Percentiles rank a stretch among this genome's conserved stretches.
Evolutionary conservation across 768 basidiomycete genomes (phyloP).

Genomic region (Lactarius tabidus): DNA sequence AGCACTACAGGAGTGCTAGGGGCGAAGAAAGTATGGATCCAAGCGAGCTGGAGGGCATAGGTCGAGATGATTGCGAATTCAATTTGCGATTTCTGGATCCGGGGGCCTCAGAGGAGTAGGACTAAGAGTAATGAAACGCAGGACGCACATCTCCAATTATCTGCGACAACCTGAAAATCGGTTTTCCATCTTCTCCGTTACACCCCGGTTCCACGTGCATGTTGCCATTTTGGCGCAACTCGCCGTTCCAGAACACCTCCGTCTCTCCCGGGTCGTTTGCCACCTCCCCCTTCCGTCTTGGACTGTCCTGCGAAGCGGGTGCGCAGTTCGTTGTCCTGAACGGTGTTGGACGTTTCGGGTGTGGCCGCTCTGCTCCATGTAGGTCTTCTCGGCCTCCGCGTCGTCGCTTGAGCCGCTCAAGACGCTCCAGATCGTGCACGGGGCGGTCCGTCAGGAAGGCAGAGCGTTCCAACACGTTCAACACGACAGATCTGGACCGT

Average conservation of each 20-base stretch:
- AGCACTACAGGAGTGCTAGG: constrained; percentile 71
- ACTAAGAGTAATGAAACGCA: constrained; percentile 2
- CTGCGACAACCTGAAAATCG: constrained; percentile 67
- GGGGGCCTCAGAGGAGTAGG: constrained; percentile 13
- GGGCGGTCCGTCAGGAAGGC: constrained; percentile 67
- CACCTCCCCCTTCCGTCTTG: not conserved
- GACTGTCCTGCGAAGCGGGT: not conserved
- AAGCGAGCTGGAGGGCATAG: constrained; percentile 62
- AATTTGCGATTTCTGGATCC: constrained; percentile 58
- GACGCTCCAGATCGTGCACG: constrained; percentile 70
- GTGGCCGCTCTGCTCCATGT: constrained; percentile 25
- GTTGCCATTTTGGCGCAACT: constrained; percentile 72
- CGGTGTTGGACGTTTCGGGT: constrained; percentile 24
- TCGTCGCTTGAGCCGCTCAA: constrained; percentile 64
- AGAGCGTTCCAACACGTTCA: not conserved
- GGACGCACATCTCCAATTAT: constrained; percentile 65
- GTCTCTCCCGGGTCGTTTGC: not conserved
- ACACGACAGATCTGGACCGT: too few species aligned
- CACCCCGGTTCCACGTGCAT: constrained; percentile 51
- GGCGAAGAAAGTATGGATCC: constrained; percentile 75
- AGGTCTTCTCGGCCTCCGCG: constrained; percentile 34
- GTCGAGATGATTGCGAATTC: constrained; percentile 75
- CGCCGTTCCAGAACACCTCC: constrained; percentile 65
- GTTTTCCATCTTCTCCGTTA: constrained; percentile 43
- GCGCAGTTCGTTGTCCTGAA: not conserved